Percentiles rank a stretch among this genome's conserved stretches.
phyloP scores from a whole-genome alignment of 2,329 filamentous ascomycete species.

The Pezicula rhizophila region DNA sequence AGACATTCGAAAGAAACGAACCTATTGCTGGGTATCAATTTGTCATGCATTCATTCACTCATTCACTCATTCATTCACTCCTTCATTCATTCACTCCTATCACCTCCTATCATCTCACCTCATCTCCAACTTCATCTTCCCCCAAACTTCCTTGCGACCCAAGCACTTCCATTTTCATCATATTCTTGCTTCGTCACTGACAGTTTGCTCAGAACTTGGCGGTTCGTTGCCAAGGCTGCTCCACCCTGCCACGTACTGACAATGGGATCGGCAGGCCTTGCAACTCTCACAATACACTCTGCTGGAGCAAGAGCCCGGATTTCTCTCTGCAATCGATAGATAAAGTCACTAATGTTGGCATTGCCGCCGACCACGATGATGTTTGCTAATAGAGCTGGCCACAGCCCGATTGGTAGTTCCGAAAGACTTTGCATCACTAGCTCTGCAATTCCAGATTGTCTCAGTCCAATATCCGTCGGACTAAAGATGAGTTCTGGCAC shows the following conservation, averaged over 20 bases:
- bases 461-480: slow-evolving; percentile 78
- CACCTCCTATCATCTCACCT: background rate
- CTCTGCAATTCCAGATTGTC: slow-evolving; percentile 75
- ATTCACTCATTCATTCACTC: background rate
- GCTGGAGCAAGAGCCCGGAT: slow-evolving; percentile 66
- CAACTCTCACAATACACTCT: slow-evolving; percentile 72
- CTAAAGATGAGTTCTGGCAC: slow-evolving; percentile 88
- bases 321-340: slow-evolving; percentile 71
- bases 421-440: slow-evolving; percentile 75
- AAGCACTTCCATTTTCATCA: slow-evolving; percentile 72
- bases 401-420: slow-evolving; percentile 71
- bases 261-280: slow-evolving; percentile 65
- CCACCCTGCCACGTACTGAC: slow-evolving; percentile 80
- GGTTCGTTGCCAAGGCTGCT: slow-evolving; percentile 65
- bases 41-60: background rate
- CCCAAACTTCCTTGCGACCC: slow-evolving; percentile 68
- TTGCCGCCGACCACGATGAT: slow-evolving; percentile 87
- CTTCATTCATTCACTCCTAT: background rate
- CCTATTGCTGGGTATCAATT: background rate
- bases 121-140: slow-evolving; percentile 26
- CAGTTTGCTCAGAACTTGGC: slow-evolving; percentile 53
- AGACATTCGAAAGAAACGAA: background rate
- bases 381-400: slow-evolving; percentile 79
- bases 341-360: slow-evolving; percentile 71
- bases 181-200: slow-evolving; percentile 87